Evolutionary conservation across 2,329 filamentous ascomycete species (phyloP), one percentile per base, ranked within the genome.

Genomic region (Simplicillium aogashimaense): DNA sequence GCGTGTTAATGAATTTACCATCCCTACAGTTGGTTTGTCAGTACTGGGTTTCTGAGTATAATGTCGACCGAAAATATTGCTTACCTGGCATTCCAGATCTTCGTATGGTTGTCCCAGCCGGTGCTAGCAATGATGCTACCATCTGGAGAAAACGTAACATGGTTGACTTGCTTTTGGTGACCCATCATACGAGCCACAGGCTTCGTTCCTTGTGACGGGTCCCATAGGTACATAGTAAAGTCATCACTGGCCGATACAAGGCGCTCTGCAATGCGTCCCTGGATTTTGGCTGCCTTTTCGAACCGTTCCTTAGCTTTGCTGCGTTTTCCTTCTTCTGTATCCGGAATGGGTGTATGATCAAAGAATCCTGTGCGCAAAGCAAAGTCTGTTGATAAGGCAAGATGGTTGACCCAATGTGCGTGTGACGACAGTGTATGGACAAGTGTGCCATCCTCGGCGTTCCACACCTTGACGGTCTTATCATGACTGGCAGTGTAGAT

Each of bases 211-310:
- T 73, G 62, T 9, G 80, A 71, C 0, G 89, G 89, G 44, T 94
- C 86, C 90, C 90, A 98, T 7, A 98, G 73, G 57, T 88, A 95
- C 75, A 98, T 90, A 6, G 89, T 95, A 59, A 89, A 94, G 60
- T 98, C 92, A 56, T 97, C 92, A 49, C 83, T 90, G 3, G 90
- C 92, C 8, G 88, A 94, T 3, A 94, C 85, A 4, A 97, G 65
- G 20, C 86, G 77, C 65, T 98, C 92, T 1, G 84, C 78, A 16
- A 94, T 70, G 53, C 81, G 78, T 18, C 84, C 84, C 47, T 82
- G 77, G 20, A 88, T 72, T 2, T 72, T 84, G 5, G 87, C 86
- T 2, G 88, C 88, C 56, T 88, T 86, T 51, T 92, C 81, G 55
- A 95, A 97, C 18, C 88, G 76, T 50, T 83, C 75, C 58, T 80